Percentiles rank a stretch among this genome's conserved stretches.
Conservation (phyloP, 192 early-diverging fungal species). For the Neocallimastix lanati region DNA sequence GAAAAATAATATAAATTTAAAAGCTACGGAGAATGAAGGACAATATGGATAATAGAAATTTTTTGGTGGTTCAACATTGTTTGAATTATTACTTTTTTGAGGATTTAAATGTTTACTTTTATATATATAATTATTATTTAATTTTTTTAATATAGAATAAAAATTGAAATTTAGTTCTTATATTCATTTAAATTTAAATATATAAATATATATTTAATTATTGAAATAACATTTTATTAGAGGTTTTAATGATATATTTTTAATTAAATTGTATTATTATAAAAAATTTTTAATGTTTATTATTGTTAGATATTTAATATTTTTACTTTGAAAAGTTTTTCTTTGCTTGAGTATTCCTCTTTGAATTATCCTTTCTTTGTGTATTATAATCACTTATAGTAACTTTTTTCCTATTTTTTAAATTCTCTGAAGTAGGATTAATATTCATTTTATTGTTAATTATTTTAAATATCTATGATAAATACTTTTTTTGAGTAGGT, state of each 20-base stretch:
- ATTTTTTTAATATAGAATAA: too few species aligned
- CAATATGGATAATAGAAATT: slow-evolving; percentile 7
- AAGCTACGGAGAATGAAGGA: slow-evolving; percentile 27
- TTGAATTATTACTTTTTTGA: not conserved
- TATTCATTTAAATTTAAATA: too few species aligned
- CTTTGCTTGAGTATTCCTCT: not conserved
- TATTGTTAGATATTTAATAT: too few species aligned
- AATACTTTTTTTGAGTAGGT: not conserved
- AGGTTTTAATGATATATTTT: too few species aligned
- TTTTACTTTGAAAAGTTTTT: too few species aligned
- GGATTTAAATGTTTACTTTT: not conserved
- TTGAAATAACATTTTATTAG: too few species aligned
- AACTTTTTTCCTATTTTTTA: not conserved
- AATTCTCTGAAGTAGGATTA: not conserved
- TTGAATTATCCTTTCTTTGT: not conserved
- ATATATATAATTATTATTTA: too few species aligned
- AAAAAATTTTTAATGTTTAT: too few species aligned
- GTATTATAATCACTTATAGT: not conserved
- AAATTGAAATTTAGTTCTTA: too few species aligned
- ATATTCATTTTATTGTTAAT: not conserved
- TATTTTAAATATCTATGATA: not conserved
- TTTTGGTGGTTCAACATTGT: not conserved
- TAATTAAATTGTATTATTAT: too few species aligned
- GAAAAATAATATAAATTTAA: slow-evolving; percentile 26
- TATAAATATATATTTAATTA: too few species aligned